A percentile compares a stretch with the other conserved stretches of the same genome.
Conservation (phyloP, 1,284 basidiomycete genomes). For the Apiotrichum brassicae region DNA sequence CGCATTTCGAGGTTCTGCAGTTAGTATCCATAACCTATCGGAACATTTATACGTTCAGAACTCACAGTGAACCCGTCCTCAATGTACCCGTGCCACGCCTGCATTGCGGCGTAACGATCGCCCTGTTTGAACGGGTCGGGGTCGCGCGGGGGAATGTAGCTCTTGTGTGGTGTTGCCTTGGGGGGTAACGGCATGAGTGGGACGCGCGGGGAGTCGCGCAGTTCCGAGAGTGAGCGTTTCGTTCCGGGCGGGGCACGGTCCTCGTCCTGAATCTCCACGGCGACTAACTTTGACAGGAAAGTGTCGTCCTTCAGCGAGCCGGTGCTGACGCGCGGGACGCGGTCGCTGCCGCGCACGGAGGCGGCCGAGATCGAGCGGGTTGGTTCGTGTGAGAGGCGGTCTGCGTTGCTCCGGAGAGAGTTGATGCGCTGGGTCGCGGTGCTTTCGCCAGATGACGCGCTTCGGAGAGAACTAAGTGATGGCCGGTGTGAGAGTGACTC, state of each 20-base stretch:
- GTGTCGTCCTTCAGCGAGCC: conserved; percentile 6
- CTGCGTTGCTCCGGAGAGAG: too few relatives aligned
- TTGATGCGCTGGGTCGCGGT: not conserved
- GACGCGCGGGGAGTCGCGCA: not conserved
- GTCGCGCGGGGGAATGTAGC: not conserved
- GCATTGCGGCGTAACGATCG: not conserved
- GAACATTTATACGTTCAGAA: too few relatives aligned
- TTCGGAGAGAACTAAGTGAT: not conserved
- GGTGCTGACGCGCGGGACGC: not conserved
- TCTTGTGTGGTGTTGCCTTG: too few relatives aligned
- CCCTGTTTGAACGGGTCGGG: not conserved
- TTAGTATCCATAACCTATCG: too few relatives aligned
- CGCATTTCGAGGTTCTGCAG: too few relatives aligned
- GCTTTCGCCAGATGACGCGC: not conserved
- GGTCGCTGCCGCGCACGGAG: not conserved
- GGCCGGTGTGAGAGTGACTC: not conserved
- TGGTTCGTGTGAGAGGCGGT: not conserved
- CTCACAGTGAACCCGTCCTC: conserved; percentile 9
- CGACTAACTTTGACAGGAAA: conserved; percentile 10
- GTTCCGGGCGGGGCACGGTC: not conserved
- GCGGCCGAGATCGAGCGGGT: not conserved
- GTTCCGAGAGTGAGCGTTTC: too few relatives aligned
- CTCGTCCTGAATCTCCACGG: not conserved
- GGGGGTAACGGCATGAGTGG: not conserved
- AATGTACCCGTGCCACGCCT: conserved; percentile 13